Evolutionary conservation across 2,329 filamentous ascomycete genomes (phyloP), one percentile per base, ranked within the genome.

Genomic region (Aspergillus piperis): DNA sequence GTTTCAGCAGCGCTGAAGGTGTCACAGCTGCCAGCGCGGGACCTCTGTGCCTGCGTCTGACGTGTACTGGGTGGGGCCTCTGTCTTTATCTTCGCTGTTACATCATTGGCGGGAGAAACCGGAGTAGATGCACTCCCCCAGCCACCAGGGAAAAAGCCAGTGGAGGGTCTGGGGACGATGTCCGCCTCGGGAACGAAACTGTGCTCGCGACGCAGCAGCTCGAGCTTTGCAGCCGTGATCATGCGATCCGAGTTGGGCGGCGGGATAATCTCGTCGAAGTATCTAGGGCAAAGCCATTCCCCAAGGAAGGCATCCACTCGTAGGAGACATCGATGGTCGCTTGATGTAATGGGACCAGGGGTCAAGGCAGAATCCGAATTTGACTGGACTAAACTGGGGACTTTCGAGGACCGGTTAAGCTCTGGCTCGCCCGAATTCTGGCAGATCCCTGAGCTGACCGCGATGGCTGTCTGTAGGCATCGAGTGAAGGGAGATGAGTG

Each of bases 401-500:
- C 50, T 2, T 49, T 39, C 10, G 50, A 42, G 1, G 57, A 55
- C 11, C 59, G 57, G n/a, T 27, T 11, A 2, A 57, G 27, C 10
- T 73, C 69, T 17, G 65, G 57, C 21, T 64, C 70, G 7, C 64
- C 53, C 11, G 64, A 64, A 58, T 68, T 66, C 56, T 85, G 78
- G 73, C 84, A 88, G 51, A 98, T 86, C 25, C 94, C 94, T 5
- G 94, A 89, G 70, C 90, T 89, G 71, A 98, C 91, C 30, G 89
- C 93, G 54, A 96, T 86, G 11, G 92, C 91, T 0, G 94, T 97
- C 77, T 99, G 94, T 13, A 97, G 84, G 74, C 95, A 99, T 76
- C 95, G 87, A 56, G 96, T 80, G 71, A 94, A 99, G 0, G 95
- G 95, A n/a, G 94, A 98, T 64, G 87, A 90, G 77, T 99, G 94